Evolutionary conservation across 1,284 basidiomycete genomes (phyloP).

Genomic region (Papiliotrema terrestris): DNA sequence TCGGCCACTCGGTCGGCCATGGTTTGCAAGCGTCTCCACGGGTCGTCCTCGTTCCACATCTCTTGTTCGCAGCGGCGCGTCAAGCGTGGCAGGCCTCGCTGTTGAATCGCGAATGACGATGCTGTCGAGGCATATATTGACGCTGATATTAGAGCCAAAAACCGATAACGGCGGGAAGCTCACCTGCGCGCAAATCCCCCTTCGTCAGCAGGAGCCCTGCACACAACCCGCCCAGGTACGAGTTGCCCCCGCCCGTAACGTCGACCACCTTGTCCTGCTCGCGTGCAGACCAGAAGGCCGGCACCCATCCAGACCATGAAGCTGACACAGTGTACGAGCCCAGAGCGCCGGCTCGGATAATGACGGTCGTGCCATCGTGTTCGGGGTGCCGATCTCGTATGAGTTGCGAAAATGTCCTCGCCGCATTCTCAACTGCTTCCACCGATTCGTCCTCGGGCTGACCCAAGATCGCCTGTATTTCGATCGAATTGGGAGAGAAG

Average conservation of each 20-base stretch:
- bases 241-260: slow-evolving; percentile 85
- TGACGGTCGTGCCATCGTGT: slow-evolving; percentile 55
- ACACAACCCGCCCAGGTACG: slow-evolving; percentile 76
- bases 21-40: slow-evolving; percentile 21
- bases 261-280: slow-evolving; percentile 62
- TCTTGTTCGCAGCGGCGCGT: slow-evolving; percentile 35
- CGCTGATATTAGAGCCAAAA: slow-evolving; percentile 50
- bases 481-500: slow-evolving; percentile 52
- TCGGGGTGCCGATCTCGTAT: slow-evolving; percentile 55
- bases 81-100: slow-evolving; percentile 64
- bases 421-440: slow-evolving; percentile 60
- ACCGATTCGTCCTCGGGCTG: slow-evolving; percentile 13
- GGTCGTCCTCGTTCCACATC: slow-evolving; percentile 65
- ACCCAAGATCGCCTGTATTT: slow-evolving; percentile 47
- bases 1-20: slow-evolving; percentile 20
- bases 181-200: slow-evolving; percentile 65
- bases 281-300: slow-evolving; percentile 66
- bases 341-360: slow-evolving; percentile 72
- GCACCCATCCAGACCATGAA: slow-evolving; percentile 59
- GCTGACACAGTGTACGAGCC: slow-evolving; percentile 62
- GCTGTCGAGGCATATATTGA: slow-evolving; percentile 69
- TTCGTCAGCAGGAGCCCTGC: slow-evolving; percentile 63
- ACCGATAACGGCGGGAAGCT: neutral
- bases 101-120: slow-evolving; percentile 79
- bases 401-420: slow-evolving; percentile 57